Evolutionary conservation across 2,329 filamentous ascomycete genomes (phyloP).

Genomic region (Setomelanomma holmii): DNA sequence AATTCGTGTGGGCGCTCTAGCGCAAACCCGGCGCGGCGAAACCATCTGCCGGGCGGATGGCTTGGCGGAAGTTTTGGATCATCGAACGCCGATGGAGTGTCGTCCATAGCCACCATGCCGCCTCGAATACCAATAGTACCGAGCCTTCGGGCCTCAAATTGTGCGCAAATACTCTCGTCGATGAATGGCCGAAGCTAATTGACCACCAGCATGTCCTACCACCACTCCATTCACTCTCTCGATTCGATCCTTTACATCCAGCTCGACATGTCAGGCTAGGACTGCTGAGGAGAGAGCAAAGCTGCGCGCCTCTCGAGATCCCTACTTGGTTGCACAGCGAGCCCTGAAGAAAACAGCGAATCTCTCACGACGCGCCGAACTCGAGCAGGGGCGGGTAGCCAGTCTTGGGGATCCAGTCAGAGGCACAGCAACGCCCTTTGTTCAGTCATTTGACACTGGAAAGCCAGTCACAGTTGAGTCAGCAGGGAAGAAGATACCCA

Average conservation of each 20-base stretch:
- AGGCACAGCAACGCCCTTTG: slow-evolving; percentile 80
- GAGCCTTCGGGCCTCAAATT: slow-evolving; percentile 52
- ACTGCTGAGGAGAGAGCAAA: slow-evolving; percentile 52
- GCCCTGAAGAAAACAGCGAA: slow-evolving; percentile 86
- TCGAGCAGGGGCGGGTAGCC: slow-evolving; percentile 69
- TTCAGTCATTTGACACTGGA: slow-evolving; percentile 78
- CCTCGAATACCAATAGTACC: slow-evolving; percentile 55
- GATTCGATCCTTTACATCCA: slow-evolving; percentile 65
- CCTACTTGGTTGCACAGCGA: slow-evolving; percentile 81
- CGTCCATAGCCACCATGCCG: slow-evolving; percentile 49
- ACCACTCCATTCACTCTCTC: slow-evolving; percentile 58
- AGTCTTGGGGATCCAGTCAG: slow-evolving; percentile 79
- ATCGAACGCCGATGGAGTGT: slow-evolving; percentile 6
- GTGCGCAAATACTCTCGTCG: slow-evolving; percentile 26
- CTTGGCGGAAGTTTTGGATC: slow-evolving; percentile 10
- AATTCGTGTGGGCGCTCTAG: slow-evolving; percentile 23
- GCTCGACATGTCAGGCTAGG: slow-evolving; percentile 66
- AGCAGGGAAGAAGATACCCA: slow-evolving; percentile 28
- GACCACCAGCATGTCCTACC: slow-evolving; percentile 21
- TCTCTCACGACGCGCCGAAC: slow-evolving; percentile 73
- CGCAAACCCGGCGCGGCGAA: slow-evolving; percentile 1
- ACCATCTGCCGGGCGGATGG: slow-evolving; percentile 1
- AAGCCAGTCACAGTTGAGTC: slow-evolving; percentile 37
- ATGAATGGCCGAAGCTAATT: neutral
- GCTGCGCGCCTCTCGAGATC: slow-evolving; percentile 74